Evolutionary conservation across 495 filamentous ascomycete genomes (phyloP), one percentile per base, ranked within the genome.

Genomic region (Umbilicaria muhlenbergii): DNA sequence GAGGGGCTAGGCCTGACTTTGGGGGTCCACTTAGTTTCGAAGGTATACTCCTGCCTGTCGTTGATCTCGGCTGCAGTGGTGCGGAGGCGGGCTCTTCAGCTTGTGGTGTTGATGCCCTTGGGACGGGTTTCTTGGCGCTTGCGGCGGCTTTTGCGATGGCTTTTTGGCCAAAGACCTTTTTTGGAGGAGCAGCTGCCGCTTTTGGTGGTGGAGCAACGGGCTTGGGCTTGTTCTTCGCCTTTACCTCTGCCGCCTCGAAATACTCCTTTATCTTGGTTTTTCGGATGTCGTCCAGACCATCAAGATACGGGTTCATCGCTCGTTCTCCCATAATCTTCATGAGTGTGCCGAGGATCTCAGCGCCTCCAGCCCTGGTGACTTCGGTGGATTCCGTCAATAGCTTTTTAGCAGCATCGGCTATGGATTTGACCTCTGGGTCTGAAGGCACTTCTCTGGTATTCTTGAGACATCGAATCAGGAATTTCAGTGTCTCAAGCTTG

Each of bases 321-420:
- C 91, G 74, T 56, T 99, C 92, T 36, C 92, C 89, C 68, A 95
- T 81, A 38, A 99, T 96, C 69, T 95, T 96, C 91, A 95, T 95
- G 49, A 99, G 59, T 0, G 87, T 94, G 47, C 92, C 92, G 14
- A 99, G 66, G 32, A 86, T 75, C 54, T 99, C 92, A 11, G 88
- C 87, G 54, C 85, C 91, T 36, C 84, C 84, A 33, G 85, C 80
- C 57, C 92, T 74, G 35, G 88, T 75, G 11, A 69, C 83, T 53
- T 92, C 89, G 42, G 72, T 83, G 1, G 84, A 84, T 49, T 99
- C 92, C 0, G 88, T 79, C 1, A 96, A 71, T 10, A 96, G 68
- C 58, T 94, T 95, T 41, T 83, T 92, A 13, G 77, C 78, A 2
- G 77, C 75, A 46, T 94, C 92, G 1, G 87, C 81, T 31, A 96